phyloP scores from a whole-genome alignment of 2,329 filamentous ascomycete genomes.

The Talaromyces verruculosus region DNA sequence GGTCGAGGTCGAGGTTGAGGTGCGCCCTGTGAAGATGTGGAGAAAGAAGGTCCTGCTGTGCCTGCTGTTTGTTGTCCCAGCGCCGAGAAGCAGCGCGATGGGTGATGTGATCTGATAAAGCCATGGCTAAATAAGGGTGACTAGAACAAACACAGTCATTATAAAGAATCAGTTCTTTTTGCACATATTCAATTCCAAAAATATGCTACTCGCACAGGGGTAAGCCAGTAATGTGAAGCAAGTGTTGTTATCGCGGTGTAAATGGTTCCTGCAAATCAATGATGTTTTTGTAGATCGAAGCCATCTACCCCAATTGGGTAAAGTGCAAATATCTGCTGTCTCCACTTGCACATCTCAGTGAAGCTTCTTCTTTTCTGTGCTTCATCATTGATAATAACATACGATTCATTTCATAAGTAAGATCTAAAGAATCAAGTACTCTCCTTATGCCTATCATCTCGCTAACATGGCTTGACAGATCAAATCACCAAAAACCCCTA shows the following conservation, averaged over 20 bases:
- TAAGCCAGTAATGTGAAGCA: not conserved
- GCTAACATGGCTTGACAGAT: not conserved
- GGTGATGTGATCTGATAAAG: constrained; percentile 33
- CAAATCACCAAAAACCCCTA: not conserved
- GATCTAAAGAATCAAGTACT: not conserved
- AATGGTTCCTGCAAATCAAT: constrained; percentile 1
- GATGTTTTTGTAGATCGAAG: constrained; percentile 12
- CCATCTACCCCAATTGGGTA: not conserved
- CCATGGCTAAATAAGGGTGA: constrained; percentile 31
- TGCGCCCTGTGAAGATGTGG: constrained; percentile 30
- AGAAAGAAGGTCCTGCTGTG: constrained; percentile 11
- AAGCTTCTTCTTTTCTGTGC: not conserved
- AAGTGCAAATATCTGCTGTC: not conserved
- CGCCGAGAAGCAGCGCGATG: constrained; percentile 33
- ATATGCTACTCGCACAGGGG: not conserved
- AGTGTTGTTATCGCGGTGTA: not conserved
- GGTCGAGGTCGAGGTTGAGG: constrained; percentile 20
- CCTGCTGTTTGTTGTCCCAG: constrained; percentile 30
- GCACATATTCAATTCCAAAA: not conserved
- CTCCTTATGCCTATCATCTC: not conserved
- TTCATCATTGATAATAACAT: not conserved
- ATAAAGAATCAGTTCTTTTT: not conserved
- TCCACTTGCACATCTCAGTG: not conserved
- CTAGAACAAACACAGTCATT: not conserved
- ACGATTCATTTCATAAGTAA: not conserved